phyloP scores from a whole-genome alignment of 2,329 filamentous ascomycete species.

The Zymoseptoria tritici region DNA sequence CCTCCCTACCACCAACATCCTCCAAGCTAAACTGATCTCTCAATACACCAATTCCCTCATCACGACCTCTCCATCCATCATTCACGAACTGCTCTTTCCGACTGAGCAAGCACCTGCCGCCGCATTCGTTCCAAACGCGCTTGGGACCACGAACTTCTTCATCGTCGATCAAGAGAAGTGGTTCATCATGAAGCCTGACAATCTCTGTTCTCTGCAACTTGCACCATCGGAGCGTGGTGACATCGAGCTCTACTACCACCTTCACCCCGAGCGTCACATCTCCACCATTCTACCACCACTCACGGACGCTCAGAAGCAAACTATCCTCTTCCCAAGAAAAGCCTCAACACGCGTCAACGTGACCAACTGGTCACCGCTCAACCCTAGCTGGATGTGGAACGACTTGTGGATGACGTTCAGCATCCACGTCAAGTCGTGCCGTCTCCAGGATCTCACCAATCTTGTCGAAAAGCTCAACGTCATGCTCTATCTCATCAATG shows the following conservation, averaged over 20 bases:
- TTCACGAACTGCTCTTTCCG: background rate
- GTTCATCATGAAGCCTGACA: background rate
- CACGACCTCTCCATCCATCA: background rate
- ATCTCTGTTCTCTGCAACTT: background rate
- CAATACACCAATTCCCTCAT: background rate
- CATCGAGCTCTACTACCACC: background rate
- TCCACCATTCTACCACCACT: background rate
- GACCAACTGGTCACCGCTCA: background rate
- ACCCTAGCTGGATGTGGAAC: background rate
- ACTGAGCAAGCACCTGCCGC: background rate
- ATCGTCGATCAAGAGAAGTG: background rate
- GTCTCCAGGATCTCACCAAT: background rate
- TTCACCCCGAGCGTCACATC: background rate
- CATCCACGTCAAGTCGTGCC: background rate
- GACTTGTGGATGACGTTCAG: background rate
- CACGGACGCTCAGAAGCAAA: background rate
- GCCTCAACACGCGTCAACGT: background rate
- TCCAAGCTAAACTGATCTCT: background rate
- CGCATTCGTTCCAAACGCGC: background rate
- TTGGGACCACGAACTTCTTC: background rate
- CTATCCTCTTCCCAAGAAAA: background rate
- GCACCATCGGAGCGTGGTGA: background rate
- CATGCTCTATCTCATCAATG: background rate
- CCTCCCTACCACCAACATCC: conserved; percentile 2
- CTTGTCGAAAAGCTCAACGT: background rate